Evolutionary conservation across 2,329 filamentous ascomycete species (phyloP).

Genomic region (Seiridium unicorne): DNA sequence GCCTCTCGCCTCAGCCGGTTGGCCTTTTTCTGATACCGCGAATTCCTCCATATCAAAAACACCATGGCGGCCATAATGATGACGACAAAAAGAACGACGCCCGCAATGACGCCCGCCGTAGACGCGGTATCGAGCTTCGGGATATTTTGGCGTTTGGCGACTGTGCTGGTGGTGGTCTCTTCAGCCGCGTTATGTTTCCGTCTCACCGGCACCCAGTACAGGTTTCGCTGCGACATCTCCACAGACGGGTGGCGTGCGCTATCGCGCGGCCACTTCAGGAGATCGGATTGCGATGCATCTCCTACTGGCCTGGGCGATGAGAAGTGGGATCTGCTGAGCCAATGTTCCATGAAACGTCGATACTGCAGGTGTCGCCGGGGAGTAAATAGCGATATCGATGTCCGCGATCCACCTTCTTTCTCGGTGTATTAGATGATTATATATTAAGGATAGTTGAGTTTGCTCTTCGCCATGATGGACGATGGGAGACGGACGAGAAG

Average conservation of each 20-base stretch:
- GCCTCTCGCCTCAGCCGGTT: not conserved
- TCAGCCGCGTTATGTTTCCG: not conserved
- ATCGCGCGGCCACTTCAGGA: not conserved
- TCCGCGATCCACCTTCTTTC: too few relatives aligned
- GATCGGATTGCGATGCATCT: not conserved
- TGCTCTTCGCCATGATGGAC: too few relatives aligned
- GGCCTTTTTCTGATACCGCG: not conserved
- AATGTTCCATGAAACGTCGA: not conserved
- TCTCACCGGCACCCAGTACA: constrained; percentile 1
- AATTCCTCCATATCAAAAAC: not conserved
- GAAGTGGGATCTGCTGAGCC: not conserved
- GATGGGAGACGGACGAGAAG: too few relatives aligned
- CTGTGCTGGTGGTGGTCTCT: not conserved
- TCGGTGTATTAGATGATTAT: too few relatives aligned
- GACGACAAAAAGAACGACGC: not conserved
- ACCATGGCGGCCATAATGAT: not conserved
- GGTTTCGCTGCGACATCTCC: not conserved
- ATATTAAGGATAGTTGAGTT: too few relatives aligned
- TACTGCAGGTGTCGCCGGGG: too few relatives aligned
- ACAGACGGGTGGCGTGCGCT: not conserved
- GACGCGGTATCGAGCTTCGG: not conserved
- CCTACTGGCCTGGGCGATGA: not conserved
- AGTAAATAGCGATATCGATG: too few relatives aligned
- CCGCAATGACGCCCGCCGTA: not conserved
- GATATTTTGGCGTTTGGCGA: not conserved